These are phyloP conservation scores for Histomonas meleagridis DNA, from an alignment of 208 protist genomes.

Conservation along the genomic window DNA sequence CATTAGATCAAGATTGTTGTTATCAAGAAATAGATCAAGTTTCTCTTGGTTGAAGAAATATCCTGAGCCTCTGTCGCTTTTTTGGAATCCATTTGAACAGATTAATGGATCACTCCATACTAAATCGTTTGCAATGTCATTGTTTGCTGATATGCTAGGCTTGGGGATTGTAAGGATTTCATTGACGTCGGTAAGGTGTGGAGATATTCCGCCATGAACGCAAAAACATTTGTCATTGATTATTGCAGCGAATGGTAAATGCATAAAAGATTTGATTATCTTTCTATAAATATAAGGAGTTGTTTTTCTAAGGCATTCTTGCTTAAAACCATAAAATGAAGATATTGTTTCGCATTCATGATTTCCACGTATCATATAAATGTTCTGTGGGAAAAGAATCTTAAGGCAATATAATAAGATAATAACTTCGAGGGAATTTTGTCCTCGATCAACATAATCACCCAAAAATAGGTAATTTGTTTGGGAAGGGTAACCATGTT, in stretches of 20 bases:
- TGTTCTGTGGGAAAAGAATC: conserved; percentile 42
- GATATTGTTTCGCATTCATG: conserved; percentile 46
- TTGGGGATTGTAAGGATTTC: no score
- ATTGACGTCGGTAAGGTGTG: conserved; percentile 57
- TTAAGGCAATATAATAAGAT: conserved; percentile 43
- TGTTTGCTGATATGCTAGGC: no score
- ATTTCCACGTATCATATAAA: conserved; percentile 49
- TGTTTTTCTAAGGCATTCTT: no score
- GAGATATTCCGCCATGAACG: conserved; percentile 70
- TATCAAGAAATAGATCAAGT: background rate
- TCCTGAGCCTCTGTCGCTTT: background rate
- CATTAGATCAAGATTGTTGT: background rate
- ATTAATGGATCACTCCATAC: background rate
- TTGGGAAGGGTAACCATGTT: background rate
- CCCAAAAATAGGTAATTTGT: conserved; percentile 34
- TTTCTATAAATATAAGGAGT: conserved; percentile 41
- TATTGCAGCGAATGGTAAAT: conserved; percentile 69
- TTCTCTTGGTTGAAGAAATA: background rate
- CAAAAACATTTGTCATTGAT: conserved; percentile 69
- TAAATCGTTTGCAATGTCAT: background rate
- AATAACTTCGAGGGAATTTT: conserved; percentile 43
- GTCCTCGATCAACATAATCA: conserved; percentile 50
- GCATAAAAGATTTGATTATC: conserved; percentile 63
- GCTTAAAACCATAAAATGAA: conserved; percentile 43
- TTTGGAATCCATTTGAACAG: background rate